Base-by-base conservation (phyloP, 495 filamentous ascomycete genomes). In the Podospora fimiseda region DNA sequence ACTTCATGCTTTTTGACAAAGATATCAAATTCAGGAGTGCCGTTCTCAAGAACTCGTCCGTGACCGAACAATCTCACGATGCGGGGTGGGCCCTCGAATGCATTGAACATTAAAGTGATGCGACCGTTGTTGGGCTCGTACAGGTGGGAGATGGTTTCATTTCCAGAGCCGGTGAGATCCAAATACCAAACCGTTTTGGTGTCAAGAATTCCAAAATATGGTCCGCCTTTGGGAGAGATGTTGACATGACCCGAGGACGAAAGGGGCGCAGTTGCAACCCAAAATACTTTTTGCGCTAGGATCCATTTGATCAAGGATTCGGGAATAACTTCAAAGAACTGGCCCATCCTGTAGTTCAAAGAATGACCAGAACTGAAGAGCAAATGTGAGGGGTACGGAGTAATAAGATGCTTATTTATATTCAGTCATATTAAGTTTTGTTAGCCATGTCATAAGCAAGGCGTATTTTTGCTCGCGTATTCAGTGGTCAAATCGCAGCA, bases 21-120 rank as follows among this genome's bases (percentile, higher is more conserved):
- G 8, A 62, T 60, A 15, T 68, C 52, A 53, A 82, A 86, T 27
- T 64, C 69, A 0, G 62, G 45, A 0, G 74, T 65, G 16, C 74
- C 76, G 47, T 68, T 67, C 64, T 90, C 87, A 9, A 89, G 68
- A 7, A 89, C 82, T 2, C 67, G 70, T 0, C 85, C 87, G 42
- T 64, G 75, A 42, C 87, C 86, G 61, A 84, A 90, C n/a, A 89
- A 66, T 2, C 87, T 65, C 52, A 89, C 53, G 56, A 91, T 90
- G 52, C 79, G 74, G 2, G 87, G 87, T 1, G 72, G 63, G 0
- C 69, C 67, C 9, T 79, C 78, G 60, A 90, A 91, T 3, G 80
- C 78, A 57, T 79, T 85, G 69, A 89, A 88, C 71, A 87, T 78
- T 52, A 88, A 62, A 0, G 87, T 88, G 21, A 87, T 75, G 11